Evolutionary conservation across 768 basidiomycete genomes (phyloP).

Genomic region (Tubosaeta brunneosetosa): DNA sequence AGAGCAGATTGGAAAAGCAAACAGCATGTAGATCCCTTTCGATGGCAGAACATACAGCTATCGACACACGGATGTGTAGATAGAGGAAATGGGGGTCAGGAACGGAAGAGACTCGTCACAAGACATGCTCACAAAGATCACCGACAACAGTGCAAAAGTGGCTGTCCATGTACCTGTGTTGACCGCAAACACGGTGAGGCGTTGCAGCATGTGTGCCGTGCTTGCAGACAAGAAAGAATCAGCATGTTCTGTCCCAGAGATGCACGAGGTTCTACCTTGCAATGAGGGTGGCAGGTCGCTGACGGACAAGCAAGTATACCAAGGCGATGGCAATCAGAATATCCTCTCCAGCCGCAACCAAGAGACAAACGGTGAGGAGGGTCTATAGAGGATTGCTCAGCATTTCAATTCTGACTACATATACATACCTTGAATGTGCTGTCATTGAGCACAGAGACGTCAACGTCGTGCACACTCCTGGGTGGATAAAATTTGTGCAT

Average conservation of each 20-base stretch:
- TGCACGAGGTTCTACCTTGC: background rate
- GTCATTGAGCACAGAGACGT: background rate
- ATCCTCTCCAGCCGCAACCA: background rate
- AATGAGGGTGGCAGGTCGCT: background rate
- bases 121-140: background rate
- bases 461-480: background rate
- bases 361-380: background rate
- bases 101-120: background rate
- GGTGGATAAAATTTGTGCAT: background rate
- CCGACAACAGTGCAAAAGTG: conserved; percentile 38
- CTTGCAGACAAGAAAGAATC: background rate
- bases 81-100: background rate
- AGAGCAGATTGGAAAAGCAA: background rate
- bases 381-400: background rate
- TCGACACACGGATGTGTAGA: background rate
- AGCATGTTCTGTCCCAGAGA: background rate
- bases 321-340: background rate
- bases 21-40: background rate
- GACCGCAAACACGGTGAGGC: background rate
- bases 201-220: background rate
- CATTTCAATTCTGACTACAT: background rate
- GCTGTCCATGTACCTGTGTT: conserved; percentile 43
- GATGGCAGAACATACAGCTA: background rate
- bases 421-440: background rate
- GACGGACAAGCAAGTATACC: background rate